These are phyloP conservation scores for Alternaria burnsii DNA, from an alignment of 2,329 filamentous ascomycete species.

Conservation along the genomic window DNA sequence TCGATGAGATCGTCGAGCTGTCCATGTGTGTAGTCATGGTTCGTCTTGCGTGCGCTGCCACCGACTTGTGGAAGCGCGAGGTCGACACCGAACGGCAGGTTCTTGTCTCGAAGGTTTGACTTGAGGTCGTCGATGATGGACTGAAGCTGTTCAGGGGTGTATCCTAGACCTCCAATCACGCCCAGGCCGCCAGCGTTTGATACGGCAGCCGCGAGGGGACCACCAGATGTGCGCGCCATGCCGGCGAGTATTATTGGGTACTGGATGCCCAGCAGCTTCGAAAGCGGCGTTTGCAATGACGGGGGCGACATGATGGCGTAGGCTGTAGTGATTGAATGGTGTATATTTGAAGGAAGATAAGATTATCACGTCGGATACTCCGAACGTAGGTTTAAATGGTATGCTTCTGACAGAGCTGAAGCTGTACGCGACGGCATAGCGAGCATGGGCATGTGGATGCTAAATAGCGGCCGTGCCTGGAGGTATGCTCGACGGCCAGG, in stretches of 20 bases:
- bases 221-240: slow-evolving; percentile 79
- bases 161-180: slow-evolving; percentile 59
- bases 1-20: slow-evolving; percentile 87
- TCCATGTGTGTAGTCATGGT: slow-evolving; percentile 94
- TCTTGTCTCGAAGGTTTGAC: slow-evolving; percentile 69
- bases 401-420: slow-evolving; percentile 5
- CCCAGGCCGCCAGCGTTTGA: slow-evolving; percentile 87
- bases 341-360: background rate
- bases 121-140: slow-evolving; percentile 89
- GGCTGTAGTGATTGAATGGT: background rate
- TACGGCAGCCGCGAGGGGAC: slow-evolving; percentile 51
- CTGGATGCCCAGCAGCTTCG: slow-evolving; percentile 75
- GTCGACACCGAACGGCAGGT: slow-evolving; percentile 88
- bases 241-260: slow-evolving; percentile 93
- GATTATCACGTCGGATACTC: slow-evolving; percentile 9
- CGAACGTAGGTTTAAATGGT: background rate
- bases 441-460: slow-evolving; percentile 33
- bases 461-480: slow-evolving; percentile 35
- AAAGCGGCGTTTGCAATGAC: slow-evolving; percentile 50
- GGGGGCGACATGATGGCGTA: slow-evolving; percentile 42
- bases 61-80: slow-evolving; percentile 91
- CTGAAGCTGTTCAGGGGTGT: slow-evolving; percentile 73
- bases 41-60: slow-evolving; percentile 83
- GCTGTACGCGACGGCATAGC: slow-evolving; percentile 21
- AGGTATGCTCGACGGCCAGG: slow-evolving; percentile 17